These are phyloP conservation scores for Candida smagusa DNA, from an alignment of 1,139 yeast genomes.

Conservation along the genomic window DNA sequence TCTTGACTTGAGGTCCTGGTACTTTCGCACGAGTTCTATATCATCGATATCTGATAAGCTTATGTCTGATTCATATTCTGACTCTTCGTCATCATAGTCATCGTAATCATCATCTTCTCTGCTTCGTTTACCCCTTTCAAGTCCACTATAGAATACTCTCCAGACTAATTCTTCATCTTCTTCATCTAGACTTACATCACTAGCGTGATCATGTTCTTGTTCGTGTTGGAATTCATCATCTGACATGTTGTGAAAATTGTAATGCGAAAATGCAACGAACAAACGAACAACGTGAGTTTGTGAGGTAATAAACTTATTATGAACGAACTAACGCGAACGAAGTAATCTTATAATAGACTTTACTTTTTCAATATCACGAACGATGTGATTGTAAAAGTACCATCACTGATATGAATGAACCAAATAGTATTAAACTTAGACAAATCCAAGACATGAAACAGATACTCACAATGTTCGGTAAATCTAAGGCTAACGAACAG, in stretches of 20 bases:
- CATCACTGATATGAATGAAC: no score
- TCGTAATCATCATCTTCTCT: conserved; percentile 1
- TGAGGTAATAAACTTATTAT: not conserved
- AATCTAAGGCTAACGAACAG: no score
- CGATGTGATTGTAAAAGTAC: no score
- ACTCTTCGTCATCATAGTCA: conserved; percentile 13
- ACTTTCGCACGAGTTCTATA: conserved; percentile 31
- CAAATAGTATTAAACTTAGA: no score
- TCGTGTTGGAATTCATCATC: no score
- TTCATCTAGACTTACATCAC: conserved; percentile 45
- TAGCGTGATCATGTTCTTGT: conserved; percentile 6
- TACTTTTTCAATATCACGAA: no score
- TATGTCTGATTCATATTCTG: conserved; percentile 18
- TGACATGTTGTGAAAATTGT: no score
- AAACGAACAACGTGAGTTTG: no score
- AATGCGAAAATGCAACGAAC: not conserved
- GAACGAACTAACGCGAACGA: no score
- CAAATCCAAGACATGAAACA: no score
- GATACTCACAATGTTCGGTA: no score
- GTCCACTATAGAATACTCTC: conserved; percentile 38
- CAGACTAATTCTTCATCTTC: conserved; percentile 48
- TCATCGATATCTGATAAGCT: conserved; percentile 35
- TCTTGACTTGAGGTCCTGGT: conserved; percentile 22
- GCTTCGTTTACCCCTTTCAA: conserved; percentile 14
- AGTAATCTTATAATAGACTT: no score